Evolutionary conservation across 1,139 yeast genomes (phyloP), one percentile per base, ranked within the genome.

Genomic region (Kodamaea sp.): DNA sequence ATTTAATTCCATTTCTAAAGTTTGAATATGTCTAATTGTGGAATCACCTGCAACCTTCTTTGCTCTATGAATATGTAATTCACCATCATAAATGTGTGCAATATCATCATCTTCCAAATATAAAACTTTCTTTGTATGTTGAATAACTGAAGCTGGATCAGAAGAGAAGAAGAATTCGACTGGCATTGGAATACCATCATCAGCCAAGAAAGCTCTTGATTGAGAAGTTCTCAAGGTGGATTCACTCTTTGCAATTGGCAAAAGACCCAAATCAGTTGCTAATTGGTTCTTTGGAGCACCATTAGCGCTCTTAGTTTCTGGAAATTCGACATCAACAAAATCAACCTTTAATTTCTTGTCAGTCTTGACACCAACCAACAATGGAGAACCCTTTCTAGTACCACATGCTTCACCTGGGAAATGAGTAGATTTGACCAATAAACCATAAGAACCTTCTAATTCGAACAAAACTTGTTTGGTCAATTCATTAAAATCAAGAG

Each of bases 71-170:
- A 94, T 94, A 65, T 92, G 99, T 62, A 94, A 78, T 70, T 92
- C 98, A 63, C 99, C 99, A 58, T 90, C 96, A 63, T 86, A 88
- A 52, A 94, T 89, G 63, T 94, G 99, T 32, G 97, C 99, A 63
- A 94, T 89, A 66, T 94, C 99, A 58, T 94, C 97, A 65, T 94
- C 99, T 71, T 92, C 97, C 58, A 94, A 77, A 67, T 86, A 92
- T 54, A 94, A 77, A 28, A 94, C 98, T 68, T 92, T 92, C 70
- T 90, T 90, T 55, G 99, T 94, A 70, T 94, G 96, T 67, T 90
- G 94, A 44, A 94, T 76, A 39, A 94, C 96, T n/a, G 98, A 90
- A 24, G 98, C 87, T 28, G 98, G 96, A 66, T 94, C 99, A 26
- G 97, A 89, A 22, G 97, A 90, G 50, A 94, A 75, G 70, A 89